Base-by-base conservation (phyloP, 768 basidiomycete species). In the Chalciporus piperatus region DNA sequence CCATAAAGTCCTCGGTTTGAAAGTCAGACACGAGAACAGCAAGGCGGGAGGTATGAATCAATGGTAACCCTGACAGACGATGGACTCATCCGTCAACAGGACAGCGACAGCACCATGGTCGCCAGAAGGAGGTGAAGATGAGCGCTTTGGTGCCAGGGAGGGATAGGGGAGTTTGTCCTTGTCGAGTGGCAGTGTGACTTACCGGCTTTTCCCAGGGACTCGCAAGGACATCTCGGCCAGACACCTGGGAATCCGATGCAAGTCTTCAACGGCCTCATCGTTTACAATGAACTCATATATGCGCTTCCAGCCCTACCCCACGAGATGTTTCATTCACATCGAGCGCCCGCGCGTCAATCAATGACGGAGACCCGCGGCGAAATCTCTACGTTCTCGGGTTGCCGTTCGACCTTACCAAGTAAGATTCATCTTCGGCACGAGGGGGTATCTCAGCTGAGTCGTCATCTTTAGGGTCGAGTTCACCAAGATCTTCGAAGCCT, bases 331-430 rank as follows among this genome's bases (percentile, higher is more conserved):
- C 27, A 19, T 23, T 55, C 10, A 19, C 23, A n/a, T 33, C 3
- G 37, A 52, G 45, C 6, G 3, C 35, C 2, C 58, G 54, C 9
- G 37, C 42, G 57, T 64, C 53, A 58, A 57, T 47, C 55, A 59
- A 64, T 27, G 56, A 70, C 23, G 56, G 70, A 47, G 76, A 83
- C 59, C 16, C 33, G 38, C 86, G 89, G 46, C 79, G 89, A 51
- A 92, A 92, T 63, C 80, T 92, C 38, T 92, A 92, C 58, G 89
- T 91, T 37, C 82, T 92, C 23, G 90, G 89, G 13, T 69, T 92
- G 47, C 90, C 90, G 6, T 91, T 91, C 60, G 84, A 87, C 59
- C 75, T 92, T 30, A 84, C 84, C 16, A 87, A 89, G 89, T 89
- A 60, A 47, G 77, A 62, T 45, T 16, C 33, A 28, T 45, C 48